A percentile compares a stretch with the other conserved stretches of the same genome.
Evolutionary conservation across 1,284 basidiomycete species (phyloP).

Genomic region (Irpex sp.): DNA sequence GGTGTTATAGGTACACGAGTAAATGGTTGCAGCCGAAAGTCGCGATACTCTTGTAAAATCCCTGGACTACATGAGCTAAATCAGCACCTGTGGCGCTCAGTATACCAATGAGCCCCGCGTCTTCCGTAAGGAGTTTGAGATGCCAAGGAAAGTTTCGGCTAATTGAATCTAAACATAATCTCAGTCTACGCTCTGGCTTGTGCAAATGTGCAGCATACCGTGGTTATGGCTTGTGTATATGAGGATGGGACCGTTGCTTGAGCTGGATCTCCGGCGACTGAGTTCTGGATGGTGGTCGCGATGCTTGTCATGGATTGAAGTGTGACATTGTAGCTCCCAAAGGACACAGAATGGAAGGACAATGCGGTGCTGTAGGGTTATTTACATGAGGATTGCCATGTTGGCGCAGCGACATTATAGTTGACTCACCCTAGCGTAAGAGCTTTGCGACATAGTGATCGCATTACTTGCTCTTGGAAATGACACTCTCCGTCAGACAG

Average conservation of each 20-base stretch:
- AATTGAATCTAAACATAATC: slow-evolving; percentile 48
- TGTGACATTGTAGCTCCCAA: slow-evolving; percentile 37
- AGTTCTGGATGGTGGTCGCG: slow-evolving; percentile 45
- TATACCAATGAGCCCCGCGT: slow-evolving; percentile 45
- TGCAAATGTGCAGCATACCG: slow-evolving; percentile 35
- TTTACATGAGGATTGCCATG: slow-evolving; percentile 43
- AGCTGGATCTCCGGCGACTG: slow-evolving; percentile 42
- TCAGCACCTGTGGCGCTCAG: slow-evolving; percentile 6
- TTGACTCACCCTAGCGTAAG: no score
- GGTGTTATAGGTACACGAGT: no score
- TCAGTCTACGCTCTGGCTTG: no score
- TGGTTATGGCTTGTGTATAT: slow-evolving; percentile 50
- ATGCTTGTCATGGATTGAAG: slow-evolving; percentile 53
- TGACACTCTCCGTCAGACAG: slow-evolving; percentile 57
- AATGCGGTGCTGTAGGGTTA: slow-evolving; percentile 42
- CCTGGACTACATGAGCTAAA: no score
- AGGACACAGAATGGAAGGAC: slow-evolving; percentile 59
- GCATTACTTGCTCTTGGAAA: slow-evolving; percentile 37
- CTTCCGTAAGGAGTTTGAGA: slow-evolving; percentile 57
- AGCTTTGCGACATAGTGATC: slow-evolving; percentile 43
- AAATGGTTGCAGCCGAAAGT: no score
- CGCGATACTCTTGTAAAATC: no score
- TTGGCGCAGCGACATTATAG: background rate
- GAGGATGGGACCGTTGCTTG: slow-evolving; percentile 42
- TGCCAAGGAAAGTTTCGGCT: slow-evolving; percentile 58